These are phyloP conservation scores for Rhodotorula mucilaginosa DNA, from an alignment of 1,284 basidiomycete species.

Conservation along the genomic window DNA sequence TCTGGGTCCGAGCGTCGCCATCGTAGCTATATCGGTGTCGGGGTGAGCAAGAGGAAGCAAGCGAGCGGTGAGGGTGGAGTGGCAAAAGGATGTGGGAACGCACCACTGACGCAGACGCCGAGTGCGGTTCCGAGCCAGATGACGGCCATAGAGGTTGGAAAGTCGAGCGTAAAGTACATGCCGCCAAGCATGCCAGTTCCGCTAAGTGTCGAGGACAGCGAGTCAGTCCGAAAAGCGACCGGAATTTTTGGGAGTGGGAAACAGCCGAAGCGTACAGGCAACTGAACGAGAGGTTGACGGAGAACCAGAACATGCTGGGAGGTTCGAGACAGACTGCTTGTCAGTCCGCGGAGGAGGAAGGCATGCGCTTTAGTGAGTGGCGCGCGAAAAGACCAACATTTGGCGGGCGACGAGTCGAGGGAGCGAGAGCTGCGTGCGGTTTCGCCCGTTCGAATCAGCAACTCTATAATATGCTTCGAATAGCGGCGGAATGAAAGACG, in stretches of 20 bases:
- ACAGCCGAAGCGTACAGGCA: constrained; percentile 16
- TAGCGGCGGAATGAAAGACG: not conserved
- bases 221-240: not conserved
- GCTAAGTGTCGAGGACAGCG: not conserved
- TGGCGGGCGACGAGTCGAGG: not conserved
- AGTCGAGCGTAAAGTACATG: constrained; percentile 55
- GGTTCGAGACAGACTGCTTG: not conserved
- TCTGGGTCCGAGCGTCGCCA: constrained; percentile 62
- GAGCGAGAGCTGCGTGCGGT: not conserved
- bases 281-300: constrained; percentile 34
- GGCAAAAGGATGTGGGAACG: not conserved
- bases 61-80: not conserved
- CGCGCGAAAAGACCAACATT: not conserved
- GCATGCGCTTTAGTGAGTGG: not conserved
- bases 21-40: constrained; percentile 51
- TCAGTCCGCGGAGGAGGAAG: not conserved
- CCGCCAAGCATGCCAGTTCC: constrained; percentile 1
- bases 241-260: no score
- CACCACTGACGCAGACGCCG: constrained; percentile 46
- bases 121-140: constrained; percentile 50
- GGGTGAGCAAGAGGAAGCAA: no score
- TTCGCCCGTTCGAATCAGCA: constrained; percentile 8
- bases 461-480: not conserved
- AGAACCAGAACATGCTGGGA: constrained; percentile 33
- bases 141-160: constrained; percentile 51